Evolutionary conservation across 176 grass and related monocot species (phyloP).

Genomic region (Musa beccarii): DNA sequence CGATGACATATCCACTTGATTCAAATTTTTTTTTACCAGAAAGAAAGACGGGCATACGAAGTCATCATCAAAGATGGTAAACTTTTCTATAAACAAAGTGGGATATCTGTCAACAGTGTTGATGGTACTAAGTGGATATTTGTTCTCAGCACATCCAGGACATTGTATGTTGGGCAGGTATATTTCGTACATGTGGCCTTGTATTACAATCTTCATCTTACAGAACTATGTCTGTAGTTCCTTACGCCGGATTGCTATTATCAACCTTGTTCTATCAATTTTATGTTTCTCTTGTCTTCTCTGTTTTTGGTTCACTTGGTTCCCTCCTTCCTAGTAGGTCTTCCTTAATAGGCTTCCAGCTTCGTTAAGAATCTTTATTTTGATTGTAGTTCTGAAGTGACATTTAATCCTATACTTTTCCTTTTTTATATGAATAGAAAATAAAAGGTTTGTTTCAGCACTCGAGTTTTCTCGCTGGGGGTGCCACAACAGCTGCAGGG

Average conservation of each 20-base stretch:
- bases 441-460: constrained; percentile 65
- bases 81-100: constrained; percentile 42
- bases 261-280: too few relatives aligned
- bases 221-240: too few relatives aligned
- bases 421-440: constrained; percentile 38
- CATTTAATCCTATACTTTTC: not conserved
- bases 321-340: too few relatives aligned
- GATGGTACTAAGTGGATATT: constrained; percentile 58
- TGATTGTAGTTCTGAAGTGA: not conserved
- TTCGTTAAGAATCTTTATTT: not conserved
- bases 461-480: not conserved
- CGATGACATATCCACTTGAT: too few relatives aligned
- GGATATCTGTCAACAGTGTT: constrained; percentile 40
- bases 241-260: too few relatives aligned
- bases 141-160: constrained; percentile 26
- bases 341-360: too few relatives aligned
- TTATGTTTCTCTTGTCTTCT: not conserved
- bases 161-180: constrained; percentile 78
- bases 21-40: constrained; percentile 28
- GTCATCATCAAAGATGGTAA: constrained; percentile 44
- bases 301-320: not conserved
- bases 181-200: too few relatives aligned
- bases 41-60: constrained; percentile 73
- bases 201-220: not conserved
- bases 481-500: constrained; percentile 65